Percentiles rank a stretch among this genome's conserved stretches.
Evolutionary conservation across 2,329 filamentous ascomycete genomes (phyloP).

Genomic region (Alternaria solani): DNA sequence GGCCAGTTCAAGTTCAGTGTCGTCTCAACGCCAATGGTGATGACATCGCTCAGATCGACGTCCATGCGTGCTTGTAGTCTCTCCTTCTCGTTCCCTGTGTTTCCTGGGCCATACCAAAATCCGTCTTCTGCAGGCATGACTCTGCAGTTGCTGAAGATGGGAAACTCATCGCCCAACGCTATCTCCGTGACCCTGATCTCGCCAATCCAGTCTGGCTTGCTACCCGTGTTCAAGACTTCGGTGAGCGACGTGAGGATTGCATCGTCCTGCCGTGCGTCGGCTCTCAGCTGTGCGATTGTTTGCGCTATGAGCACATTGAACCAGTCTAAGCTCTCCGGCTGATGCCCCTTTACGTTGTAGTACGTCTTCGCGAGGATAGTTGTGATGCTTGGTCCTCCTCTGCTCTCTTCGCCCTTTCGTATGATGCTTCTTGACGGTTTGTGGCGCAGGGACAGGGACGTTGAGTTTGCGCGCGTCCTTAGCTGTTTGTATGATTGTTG

Average conservation of each 20-base stretch:
- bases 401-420: slow-evolving; percentile 48
- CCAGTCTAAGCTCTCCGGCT: slow-evolving; percentile 97
- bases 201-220: slow-evolving; percentile 89
- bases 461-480: slow-evolving; percentile 47
- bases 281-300: slow-evolving; percentile 93
- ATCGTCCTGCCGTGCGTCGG: slow-evolving; percentile 90
- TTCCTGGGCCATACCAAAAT: slow-evolving; percentile 55
- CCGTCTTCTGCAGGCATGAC: slow-evolving; percentile 91
- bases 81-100: slow-evolving; percentile 68
- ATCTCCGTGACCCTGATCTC: slow-evolving; percentile 94
- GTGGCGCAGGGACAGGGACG: slow-evolving; percentile 41
- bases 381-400: slow-evolving; percentile 80
- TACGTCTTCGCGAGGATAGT: slow-evolving; percentile 97
- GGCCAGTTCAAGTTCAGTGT: slow-evolving; percentile 95
- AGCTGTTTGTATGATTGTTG: slow-evolving; percentile 41
- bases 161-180: slow-evolving; percentile 93
- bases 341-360: slow-evolving; percentile 94
- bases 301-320: slow-evolving; percentile 98
- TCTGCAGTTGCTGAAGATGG: slow-evolving; percentile 97
- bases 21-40: slow-evolving; percentile 93
- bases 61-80: slow-evolving; percentile 94
- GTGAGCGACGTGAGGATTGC: slow-evolving; percentile 87
- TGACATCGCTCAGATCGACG: slow-evolving; percentile 93
- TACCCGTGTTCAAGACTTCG: slow-evolving; percentile 83
- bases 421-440: slow-evolving; percentile 56